Evolutionary conservation across 179 eudicot species (phyloP).

Genomic region (Spinacia oleracea): DNA sequence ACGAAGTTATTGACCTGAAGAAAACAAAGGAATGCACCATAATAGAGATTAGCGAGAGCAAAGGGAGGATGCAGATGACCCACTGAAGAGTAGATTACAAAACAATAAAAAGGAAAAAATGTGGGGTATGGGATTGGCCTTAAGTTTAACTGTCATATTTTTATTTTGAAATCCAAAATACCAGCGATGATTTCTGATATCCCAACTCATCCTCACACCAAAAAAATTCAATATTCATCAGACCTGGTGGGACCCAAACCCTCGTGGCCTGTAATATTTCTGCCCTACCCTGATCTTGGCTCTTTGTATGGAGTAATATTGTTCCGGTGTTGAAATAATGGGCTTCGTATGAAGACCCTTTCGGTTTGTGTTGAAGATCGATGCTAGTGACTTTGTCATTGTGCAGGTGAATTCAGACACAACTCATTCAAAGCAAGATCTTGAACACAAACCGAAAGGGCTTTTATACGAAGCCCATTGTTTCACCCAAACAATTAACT

Average conservation of each 20-base stretch:
- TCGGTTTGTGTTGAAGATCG: no score
- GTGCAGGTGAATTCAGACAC: no score
- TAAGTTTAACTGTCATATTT: neutral
- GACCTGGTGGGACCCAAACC: neutral
- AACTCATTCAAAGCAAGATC: no score
- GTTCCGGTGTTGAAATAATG: no score
- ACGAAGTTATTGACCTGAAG: no score
- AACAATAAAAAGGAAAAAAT: neutral
- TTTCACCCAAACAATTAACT: no score
- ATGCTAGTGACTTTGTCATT: no score
- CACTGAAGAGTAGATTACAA: neutral
- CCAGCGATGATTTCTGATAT: neutral
- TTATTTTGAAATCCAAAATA: neutral
- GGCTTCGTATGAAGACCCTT: no score
- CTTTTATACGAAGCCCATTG: no score
- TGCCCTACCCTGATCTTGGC: neutral
- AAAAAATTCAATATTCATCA: neutral
- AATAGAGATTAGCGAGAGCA: neutral
- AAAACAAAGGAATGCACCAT: no score
- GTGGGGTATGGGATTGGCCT: neutral
- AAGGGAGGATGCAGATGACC: neutral
- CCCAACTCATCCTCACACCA: neutral
- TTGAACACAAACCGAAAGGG: no score
- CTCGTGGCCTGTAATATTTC: neutral
- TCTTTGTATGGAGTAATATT: neutral